Percentiles rank a stretch among this genome's conserved stretches.
Evolutionary conservation across 768 basidiomycete genomes (phyloP).

Genomic region (Rickenella mellea): DNA sequence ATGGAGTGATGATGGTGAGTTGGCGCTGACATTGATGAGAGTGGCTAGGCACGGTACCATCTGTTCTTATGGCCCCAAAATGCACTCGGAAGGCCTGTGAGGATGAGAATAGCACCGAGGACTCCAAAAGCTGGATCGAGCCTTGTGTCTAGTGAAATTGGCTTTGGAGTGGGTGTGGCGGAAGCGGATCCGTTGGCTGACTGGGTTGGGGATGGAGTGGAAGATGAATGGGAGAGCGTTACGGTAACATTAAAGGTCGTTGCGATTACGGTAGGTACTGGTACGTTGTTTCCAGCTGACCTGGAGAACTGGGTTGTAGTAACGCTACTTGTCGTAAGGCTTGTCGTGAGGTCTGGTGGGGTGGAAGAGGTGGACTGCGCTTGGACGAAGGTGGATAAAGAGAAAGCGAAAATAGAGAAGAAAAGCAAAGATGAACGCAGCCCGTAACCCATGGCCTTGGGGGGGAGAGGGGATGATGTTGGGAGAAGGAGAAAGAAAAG

Average conservation of each 20-base stretch:
- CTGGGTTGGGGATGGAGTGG: constrained; percentile 27
- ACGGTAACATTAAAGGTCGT: constrained; percentile 53
- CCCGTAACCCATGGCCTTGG: background rate
- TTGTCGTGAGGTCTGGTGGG: constrained; percentile 13
- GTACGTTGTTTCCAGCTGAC: constrained; percentile 37
- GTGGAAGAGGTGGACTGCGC: constrained; percentile 25
- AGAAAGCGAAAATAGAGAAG: constrained; percentile 9
- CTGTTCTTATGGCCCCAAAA: constrained; percentile 94
- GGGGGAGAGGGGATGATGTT: background rate
- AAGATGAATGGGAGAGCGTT: constrained; percentile 37
- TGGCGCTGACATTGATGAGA: constrained; percentile 7
- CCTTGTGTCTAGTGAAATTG: constrained; percentile 43
- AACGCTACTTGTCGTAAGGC: constrained; percentile 40
- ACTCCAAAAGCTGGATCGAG: constrained; percentile 87
- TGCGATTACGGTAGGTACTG: constrained; percentile 48
- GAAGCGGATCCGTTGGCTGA: constrained; percentile 35
- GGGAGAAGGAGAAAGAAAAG: constrained; percentile 1
- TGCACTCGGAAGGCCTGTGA: constrained; percentile 83
- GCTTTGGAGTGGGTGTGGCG: constrained; percentile 22
- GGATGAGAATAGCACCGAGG: constrained; percentile 76
- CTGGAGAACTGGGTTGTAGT: constrained; percentile 38
- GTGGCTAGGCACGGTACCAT: constrained; percentile 45
- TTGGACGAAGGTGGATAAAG: constrained; percentile 23
- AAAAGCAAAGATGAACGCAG: constrained; percentile 6
- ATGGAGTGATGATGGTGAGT: constrained; percentile 10